Conservation (phyloP, 2,329 filamentous ascomycete species). For the Plectosphaerella cucumerina region DNA sequence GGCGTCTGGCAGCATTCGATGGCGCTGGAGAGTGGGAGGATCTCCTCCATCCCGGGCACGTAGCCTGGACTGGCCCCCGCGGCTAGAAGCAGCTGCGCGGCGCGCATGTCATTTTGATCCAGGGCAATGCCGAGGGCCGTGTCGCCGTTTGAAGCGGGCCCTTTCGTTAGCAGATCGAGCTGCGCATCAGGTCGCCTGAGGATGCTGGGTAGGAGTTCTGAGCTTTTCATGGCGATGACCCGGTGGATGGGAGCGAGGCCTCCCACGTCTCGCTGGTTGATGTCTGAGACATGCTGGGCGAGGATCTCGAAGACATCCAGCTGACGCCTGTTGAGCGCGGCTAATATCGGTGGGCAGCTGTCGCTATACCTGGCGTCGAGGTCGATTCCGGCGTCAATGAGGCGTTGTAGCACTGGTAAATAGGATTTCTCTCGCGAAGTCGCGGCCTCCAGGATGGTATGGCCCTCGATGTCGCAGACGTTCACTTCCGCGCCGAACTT, state of each 20-base stretch:
- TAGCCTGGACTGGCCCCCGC: slow-evolving; percentile 15
- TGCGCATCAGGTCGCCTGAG: slow-evolving; percentile 4
- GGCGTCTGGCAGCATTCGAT: not conserved
- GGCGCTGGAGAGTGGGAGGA: slow-evolving; percentile 4
- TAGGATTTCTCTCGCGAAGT: not conserved
- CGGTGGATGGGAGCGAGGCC: slow-evolving; percentile 11
- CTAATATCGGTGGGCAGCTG: slow-evolving; percentile 5
- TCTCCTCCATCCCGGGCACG: not conserved
- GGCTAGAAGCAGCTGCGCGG: slow-evolving; percentile 13
- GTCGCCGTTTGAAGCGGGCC: not conserved
- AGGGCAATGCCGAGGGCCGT: slow-evolving; percentile 17
- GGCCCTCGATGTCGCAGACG: slow-evolving; percentile 5
- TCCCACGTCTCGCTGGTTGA: slow-evolving; percentile 10
- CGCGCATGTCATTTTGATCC: slow-evolving; percentile 6
- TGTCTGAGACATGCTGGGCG: not conserved
- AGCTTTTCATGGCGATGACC: slow-evolving; percentile 11
- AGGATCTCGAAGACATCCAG: slow-evolving; percentile 12
- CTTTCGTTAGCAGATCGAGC: slow-evolving; percentile 5
- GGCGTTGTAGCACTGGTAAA: not conserved
- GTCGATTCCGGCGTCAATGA: slow-evolving; percentile 3
- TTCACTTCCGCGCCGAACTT: slow-evolving; percentile 10
- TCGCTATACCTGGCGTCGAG: not conserved
- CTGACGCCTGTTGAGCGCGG: slow-evolving; percentile 7
- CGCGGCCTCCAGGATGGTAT: slow-evolving; percentile 6
- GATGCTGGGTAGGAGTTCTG: slow-evolving; percentile 8